phyloP scores from a whole-genome alignment of 305 asterid genomes.

The Rubia peregrina region DNA sequence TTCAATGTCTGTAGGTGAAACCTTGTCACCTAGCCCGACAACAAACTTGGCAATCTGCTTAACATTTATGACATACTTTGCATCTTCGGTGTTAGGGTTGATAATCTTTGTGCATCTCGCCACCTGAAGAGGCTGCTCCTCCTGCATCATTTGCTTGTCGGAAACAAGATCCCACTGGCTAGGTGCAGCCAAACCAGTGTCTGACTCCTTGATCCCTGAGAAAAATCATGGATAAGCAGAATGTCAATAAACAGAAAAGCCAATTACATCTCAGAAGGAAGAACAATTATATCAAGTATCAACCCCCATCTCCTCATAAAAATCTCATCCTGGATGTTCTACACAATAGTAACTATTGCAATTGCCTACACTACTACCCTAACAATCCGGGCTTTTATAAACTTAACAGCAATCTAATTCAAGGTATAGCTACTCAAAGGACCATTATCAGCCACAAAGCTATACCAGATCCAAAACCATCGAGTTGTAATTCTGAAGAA shows the following conservation, averaged over 20 bases:
- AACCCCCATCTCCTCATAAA: not conserved
- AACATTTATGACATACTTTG: slow-evolving; percentile 61
- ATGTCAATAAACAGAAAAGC: not conserved
- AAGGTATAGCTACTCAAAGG: too few relatives aligned
- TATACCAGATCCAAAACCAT: too few relatives aligned
- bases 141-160: slow-evolving; percentile 98
- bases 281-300: not conserved
- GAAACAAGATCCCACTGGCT: slow-evolving; percentile 99
- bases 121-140: slow-evolving; percentile 84
- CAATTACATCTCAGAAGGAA: not conserved
- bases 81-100: slow-evolving; percentile 87
- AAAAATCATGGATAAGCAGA: slow-evolving; percentile 9
- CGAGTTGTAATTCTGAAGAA: not conserved
- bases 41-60: slow-evolving; percentile 61
- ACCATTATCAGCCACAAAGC: not conserved
- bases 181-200: slow-evolving; percentile 93
- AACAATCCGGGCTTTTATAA: not conserved
- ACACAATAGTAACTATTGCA: not conserved
- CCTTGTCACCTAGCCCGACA: slow-evolving; percentile 92
- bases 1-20: slow-evolving; percentile 93
- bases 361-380: not conserved
- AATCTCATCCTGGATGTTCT: not conserved
- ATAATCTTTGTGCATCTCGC: slow-evolving; percentile 93
- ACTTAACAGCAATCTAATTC: not conserved
- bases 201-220: slow-evolving; percentile 93